Evolutionary conservation across 257 asterid genomes (phyloP).

Genomic region (Schizonepeta tenuifolia): DNA sequence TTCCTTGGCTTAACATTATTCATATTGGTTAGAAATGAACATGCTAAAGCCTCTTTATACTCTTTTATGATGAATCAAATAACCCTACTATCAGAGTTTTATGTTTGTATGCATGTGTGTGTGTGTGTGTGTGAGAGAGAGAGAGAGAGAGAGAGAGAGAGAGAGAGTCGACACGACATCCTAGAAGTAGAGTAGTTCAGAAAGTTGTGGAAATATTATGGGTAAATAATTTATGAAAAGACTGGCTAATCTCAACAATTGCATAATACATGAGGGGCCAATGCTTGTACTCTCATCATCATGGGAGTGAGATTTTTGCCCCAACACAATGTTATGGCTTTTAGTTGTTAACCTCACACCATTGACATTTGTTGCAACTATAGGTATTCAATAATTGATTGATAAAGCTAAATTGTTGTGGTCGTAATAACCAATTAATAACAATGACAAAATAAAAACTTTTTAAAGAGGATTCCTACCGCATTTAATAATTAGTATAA

Average conservation of each 20-base stretch:
- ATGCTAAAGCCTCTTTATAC: neutral
- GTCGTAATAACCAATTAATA: neutral
- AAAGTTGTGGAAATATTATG: neutral
- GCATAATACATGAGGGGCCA: constrained; percentile 23
- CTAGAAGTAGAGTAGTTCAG: neutral
- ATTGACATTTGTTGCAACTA: constrained; percentile 33
- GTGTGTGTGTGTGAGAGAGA: neutral
- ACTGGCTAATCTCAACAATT: constrained; percentile 14
- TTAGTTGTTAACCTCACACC: constrained; percentile 21
- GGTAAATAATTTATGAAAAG: constrained; percentile 14
- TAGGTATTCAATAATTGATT: constrained; percentile 21
- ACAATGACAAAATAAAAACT: neutral
- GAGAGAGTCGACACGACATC: too few species aligned
- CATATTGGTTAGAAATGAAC: too few species aligned
- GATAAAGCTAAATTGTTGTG: neutral
- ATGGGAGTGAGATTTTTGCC: neutral
- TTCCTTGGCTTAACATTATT: neutral
- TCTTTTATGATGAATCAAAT: neutral
- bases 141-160: neutral
- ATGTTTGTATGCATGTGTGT: neutral
- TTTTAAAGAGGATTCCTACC: neutral
- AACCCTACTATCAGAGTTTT: neutral
- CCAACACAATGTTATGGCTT: constrained; percentile 7
- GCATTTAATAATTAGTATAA: neutral
- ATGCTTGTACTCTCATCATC: neutral